These are phyloP conservation scores for Monosporascus ibericus DNA, from an alignment of 2,329 filamentous ascomycete genomes.

Conservation along the genomic window DNA sequence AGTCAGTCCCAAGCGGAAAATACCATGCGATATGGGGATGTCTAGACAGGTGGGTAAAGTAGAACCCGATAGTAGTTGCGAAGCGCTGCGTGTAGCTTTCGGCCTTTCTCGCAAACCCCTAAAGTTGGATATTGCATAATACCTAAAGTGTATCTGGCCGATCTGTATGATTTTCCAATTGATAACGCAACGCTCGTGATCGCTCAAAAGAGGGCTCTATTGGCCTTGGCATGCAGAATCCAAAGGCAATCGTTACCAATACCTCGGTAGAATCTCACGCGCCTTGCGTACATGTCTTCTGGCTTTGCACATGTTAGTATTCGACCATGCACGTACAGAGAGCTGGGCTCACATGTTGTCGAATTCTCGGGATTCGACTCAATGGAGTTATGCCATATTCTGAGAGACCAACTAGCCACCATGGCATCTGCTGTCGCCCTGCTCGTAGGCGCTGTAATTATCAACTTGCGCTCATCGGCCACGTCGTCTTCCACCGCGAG, in stretches of 20 bases:
- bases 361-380: slow-evolving; percentile 1
- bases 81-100: too few relatives aligned
- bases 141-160: too few relatives aligned
- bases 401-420: slow-evolving; percentile 16
- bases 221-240: not conserved
- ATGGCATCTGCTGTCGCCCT: slow-evolving; percentile 15
- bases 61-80: too few relatives aligned
- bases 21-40: too few relatives aligned
- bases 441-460: slow-evolving; percentile 10
- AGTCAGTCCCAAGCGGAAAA: slow-evolving; percentile 30
- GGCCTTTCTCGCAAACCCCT: too few relatives aligned
- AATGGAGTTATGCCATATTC: slow-evolving; percentile 12
- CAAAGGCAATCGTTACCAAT: slow-evolving; percentile 4
- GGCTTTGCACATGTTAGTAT: slow-evolving; percentile 6
- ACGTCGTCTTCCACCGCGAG: slow-evolving; percentile 16
- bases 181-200: too few relatives aligned
- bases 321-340: not conserved
- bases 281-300: slow-evolving; percentile 5
- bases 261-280: slow-evolving; percentile 12
- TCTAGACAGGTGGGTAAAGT: too few relatives aligned
- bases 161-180: too few relatives aligned
- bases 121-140: too few relatives aligned
- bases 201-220: too few relatives aligned
- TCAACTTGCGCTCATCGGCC: slow-evolving; percentile 8
- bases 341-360: slow-evolving; percentile 5